Evolutionary conservation across 2,329 filamentous ascomycete species (phyloP).

Genomic region (Colletotrichum sp.): DNA sequence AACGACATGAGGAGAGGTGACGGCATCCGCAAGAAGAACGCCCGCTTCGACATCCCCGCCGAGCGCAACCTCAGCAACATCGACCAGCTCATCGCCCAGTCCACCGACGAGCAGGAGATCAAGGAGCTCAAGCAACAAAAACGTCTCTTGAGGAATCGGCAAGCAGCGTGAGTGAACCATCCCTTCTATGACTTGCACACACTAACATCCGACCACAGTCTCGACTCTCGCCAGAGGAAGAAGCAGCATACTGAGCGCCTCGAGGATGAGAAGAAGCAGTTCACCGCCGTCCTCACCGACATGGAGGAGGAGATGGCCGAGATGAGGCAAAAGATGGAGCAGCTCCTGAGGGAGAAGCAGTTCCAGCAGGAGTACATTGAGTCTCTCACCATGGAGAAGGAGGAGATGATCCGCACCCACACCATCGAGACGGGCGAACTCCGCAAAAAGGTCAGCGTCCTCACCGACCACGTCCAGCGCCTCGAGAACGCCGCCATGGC

Average conservation of each 20-base stretch:
- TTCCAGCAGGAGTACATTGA: slow-evolving; percentile 78
- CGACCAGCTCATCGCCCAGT: slow-evolving; percentile 87
- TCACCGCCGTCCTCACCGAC: slow-evolving; percentile 74
- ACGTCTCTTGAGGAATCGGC: slow-evolving; percentile 89
- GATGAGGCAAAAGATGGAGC: slow-evolving; percentile 72
- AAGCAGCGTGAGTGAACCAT: slow-evolving; percentile 80
- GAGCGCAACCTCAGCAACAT: slow-evolving; percentile 95
- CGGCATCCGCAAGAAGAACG: slow-evolving; percentile 98
- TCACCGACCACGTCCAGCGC: slow-evolving; percentile 74
- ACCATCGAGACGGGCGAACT: slow-evolving; percentile 90
- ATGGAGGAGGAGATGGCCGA: slow-evolving; percentile 79
- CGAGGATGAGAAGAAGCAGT: slow-evolving; percentile 96
- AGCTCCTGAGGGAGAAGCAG: slow-evolving; percentile 75
- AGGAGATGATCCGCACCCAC: slow-evolving; percentile 87
- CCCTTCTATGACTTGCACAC: not conserved
- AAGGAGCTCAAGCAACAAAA: slow-evolving; percentile 99
- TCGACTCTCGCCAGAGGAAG: slow-evolving; percentile 96
- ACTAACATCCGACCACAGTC: slow-evolving; percentile 53
- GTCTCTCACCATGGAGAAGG: slow-evolving; percentile 82
- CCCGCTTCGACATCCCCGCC: slow-evolving; percentile 93
- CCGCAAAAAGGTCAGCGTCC: slow-evolving; percentile 88
- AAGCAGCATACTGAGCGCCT: slow-evolving; percentile 97
- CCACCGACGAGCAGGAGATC: slow-evolving; percentile 88
- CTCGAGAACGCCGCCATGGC: slow-evolving; percentile 67
- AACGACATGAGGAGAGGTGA: slow-evolving; percentile 81